Conservation (phyloP, 257 asterid species). For the Solanum acaule region DNA sequence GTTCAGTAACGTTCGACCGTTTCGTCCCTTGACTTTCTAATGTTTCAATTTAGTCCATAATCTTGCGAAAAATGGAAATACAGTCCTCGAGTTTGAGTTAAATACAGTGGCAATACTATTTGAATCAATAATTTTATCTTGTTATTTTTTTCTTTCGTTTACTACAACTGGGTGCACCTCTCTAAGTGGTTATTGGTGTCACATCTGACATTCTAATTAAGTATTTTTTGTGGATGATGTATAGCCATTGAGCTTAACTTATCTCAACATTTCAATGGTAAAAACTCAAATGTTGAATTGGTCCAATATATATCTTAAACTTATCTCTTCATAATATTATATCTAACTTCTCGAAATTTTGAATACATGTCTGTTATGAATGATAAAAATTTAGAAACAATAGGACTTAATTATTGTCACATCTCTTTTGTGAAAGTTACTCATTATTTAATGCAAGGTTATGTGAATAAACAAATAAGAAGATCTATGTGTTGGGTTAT, state of each 20-base stretch:
- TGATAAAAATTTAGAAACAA: not conserved
- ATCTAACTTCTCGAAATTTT: not conserved
- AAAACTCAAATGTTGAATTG: not conserved
- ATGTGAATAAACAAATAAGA: not conserved
- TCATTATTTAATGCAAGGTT: not conserved
- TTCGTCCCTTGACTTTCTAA: not conserved
- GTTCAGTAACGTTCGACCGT: not conserved
- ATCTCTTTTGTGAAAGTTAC: not conserved
- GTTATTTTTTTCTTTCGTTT: not conserved
- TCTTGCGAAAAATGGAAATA: not conserved
- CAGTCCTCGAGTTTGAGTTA: not conserved
- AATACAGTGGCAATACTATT: not conserved
- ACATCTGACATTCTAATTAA: not conserved
- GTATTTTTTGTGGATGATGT: not conserved
- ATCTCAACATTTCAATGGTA: not conserved
- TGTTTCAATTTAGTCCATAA: not conserved
- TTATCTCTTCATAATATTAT: not conserved
- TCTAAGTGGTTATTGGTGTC: not conserved
- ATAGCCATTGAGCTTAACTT: not conserved
- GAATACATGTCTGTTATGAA: not conserved
- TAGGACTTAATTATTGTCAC: not conserved
- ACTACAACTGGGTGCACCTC: too few species aligned
- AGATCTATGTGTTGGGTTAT: not conserved
- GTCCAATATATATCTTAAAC: not conserved
- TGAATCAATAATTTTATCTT: not conserved